Conservation (phyloP, 208 protist species). For the Acanthamoeba castellanii region DNA sequence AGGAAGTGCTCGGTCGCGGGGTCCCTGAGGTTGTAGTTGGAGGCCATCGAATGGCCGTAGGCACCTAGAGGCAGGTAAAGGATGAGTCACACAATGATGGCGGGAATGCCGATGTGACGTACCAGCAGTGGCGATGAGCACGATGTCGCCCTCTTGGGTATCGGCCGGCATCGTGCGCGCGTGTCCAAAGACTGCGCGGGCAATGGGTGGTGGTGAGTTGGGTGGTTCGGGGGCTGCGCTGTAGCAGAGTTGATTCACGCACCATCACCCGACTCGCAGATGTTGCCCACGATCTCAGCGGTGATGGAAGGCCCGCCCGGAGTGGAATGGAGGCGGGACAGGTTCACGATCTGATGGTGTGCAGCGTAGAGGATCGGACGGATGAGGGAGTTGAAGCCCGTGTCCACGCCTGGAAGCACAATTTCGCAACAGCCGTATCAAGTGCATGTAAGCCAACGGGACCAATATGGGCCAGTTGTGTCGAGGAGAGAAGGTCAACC, state of each 20-base stretch:
- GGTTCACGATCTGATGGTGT: slow-evolving; percentile 79
- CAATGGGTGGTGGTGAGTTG: neutral
- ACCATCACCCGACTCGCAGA: slow-evolving; percentile 74
- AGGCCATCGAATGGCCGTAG: slow-evolving; percentile 71
- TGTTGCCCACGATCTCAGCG: slow-evolving; percentile 68
- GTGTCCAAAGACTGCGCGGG: slow-evolving; percentile 51
- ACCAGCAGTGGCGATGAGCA: slow-evolving; percentile 74
- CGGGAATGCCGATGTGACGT: neutral
- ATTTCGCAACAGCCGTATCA: neutral
- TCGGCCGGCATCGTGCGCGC: slow-evolving; percentile 29
- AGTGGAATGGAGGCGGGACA: slow-evolving; percentile 5
- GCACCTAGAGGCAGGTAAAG: slow-evolving; percentile 15
- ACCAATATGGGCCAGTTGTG: too few relatives aligned
- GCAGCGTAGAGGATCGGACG: slow-evolving; percentile 70
- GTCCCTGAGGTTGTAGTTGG: slow-evolving; percentile 72
- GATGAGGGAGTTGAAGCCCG: slow-evolving; percentile 75
- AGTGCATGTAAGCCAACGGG: too few relatives aligned
- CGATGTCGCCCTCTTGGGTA: slow-evolving; percentile 51
- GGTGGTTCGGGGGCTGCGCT: neutral
- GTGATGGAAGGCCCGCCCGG: neutral
- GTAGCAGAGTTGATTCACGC: too few relatives aligned
- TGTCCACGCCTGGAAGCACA: slow-evolving; percentile 59
- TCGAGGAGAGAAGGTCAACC: neutral
- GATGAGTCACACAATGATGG: neutral
- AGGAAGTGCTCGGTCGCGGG: slow-evolving; percentile 50